Evolutionary conservation across 169 alveolate species (phyloP), one percentile per base, ranked within the genome.

Genomic region (Cyclospora cayetanensis): DNA sequence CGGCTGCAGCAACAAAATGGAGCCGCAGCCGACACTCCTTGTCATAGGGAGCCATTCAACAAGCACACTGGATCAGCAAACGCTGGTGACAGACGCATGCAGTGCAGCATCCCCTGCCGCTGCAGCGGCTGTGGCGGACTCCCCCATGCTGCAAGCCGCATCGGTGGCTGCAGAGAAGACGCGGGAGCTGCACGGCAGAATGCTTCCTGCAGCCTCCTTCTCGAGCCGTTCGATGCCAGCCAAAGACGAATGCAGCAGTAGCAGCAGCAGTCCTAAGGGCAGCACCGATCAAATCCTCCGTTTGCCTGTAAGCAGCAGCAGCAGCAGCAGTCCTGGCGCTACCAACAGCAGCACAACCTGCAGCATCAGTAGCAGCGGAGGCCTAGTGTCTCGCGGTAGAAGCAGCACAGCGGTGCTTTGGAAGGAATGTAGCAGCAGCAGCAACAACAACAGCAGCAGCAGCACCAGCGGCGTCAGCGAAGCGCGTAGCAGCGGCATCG

Each of bases 1-100:
- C 83, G 18, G 83, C 83, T 18, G 83, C 83, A 70, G 83, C 83
- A n/a, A n/a, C n/a, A 70, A 53, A 70, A 70, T 70, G 83, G 60
- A 70, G 53, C 53, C 60, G 55, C 83, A 70, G 15, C 83, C 27
- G 41, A 53, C 83, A 5, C 53, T 70, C 35, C 83, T 70, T 53
- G 42, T 70, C 0, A 3, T 35, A 53, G 83, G 83, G 83, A 53
- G 60, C 43, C 35, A 70, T 2, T 43, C 83, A 37, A 43, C 60
- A 25, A 34, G 83, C 52, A 70, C 60, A 50, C 35, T 50, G 60
- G 25, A 70, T 22, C 83, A 70, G 83, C 83, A 37, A 53, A 50
- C 35, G 83, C 31, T 70, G 83, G 83, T 37, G 53, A 22, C 55
- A 22, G 83, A 15, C 83, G 84, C 84, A 76, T 41, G 27, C 41